Percentiles rank a stretch among this genome's conserved stretches.
These are phyloP conservation scores for Aspergillus homomorphus DNA, from an alignment of 495 filamentous ascomycete species.

Conservation along the genomic window DNA sequence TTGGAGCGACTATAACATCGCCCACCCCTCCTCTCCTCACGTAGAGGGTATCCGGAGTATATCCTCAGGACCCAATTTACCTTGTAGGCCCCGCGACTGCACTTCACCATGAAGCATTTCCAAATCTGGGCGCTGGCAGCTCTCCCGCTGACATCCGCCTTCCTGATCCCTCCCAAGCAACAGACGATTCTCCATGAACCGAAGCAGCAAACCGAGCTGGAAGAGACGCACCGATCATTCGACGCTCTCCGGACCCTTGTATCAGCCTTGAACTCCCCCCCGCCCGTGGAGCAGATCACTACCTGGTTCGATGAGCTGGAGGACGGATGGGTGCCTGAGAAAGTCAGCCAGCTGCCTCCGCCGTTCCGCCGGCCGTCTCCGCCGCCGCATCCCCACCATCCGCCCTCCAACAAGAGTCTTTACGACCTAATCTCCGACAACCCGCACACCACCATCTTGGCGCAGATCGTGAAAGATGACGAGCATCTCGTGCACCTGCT, in stretches of 20 bases:
- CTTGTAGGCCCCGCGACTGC: background rate
- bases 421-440: constrained; percentile 71
- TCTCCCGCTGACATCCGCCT: constrained; percentile 3
- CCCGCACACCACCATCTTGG: constrained; percentile 73
- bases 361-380: background rate
- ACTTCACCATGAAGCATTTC: constrained; percentile 4
- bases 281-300: background rate
- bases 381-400: constrained; percentile 16
- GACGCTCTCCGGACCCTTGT: too few relatives aligned
- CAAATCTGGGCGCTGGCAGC: constrained; percentile 4
- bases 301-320: constrained; percentile 8
- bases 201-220: background rate
- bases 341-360: background rate
- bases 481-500: constrained; percentile 66
- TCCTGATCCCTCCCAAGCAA: constrained; percentile 1
- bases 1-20: too few relatives aligned
- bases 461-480: constrained; percentile 66
- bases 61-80: background rate
- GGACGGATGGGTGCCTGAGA: background rate
- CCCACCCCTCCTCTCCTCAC: too few relatives aligned
- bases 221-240: background rate
- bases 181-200: background rate
- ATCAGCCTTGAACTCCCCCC: background rate
- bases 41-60: too few relatives aligned
- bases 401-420: constrained; percentile 61